A percentile compares a stretch with the other conserved stretches of the same genome.
Evolutionary conservation across 306 rosid genomes (phyloP).

Genomic region (Vigna trinervia): DNA sequence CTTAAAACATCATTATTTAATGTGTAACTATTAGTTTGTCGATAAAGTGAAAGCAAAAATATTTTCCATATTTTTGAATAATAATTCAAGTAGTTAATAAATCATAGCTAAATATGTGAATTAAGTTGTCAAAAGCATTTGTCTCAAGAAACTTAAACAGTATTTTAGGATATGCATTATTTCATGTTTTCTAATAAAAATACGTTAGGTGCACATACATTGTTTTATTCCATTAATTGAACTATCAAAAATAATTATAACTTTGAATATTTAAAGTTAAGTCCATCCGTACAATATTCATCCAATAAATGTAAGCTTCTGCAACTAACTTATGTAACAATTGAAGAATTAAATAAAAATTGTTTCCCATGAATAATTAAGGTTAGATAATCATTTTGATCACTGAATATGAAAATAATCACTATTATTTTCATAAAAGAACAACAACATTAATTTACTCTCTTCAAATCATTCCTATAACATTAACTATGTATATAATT

Average conservation of each 20-base stretch:
- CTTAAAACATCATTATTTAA: too few species aligned
- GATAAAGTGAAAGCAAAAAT: too few species aligned
- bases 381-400: too few species aligned
- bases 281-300: neutral
- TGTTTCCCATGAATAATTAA: neutral
- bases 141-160: neutral
- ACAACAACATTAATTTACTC: too few species aligned
- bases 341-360: neutral
- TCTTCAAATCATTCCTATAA: too few species aligned
- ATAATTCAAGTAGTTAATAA: too few species aligned
- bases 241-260: neutral
- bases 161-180: neutral
- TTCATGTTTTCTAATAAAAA: neutral
- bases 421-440: too few species aligned
- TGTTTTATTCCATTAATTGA: neutral
- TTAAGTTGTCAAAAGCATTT: constrained; percentile 12
- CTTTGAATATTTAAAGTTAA: neutral
- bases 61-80: too few species aligned
- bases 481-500: too few species aligned
- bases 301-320: neutral
- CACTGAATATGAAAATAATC: too few species aligned
- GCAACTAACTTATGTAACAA: neutral
- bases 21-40: too few species aligned
- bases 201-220: neutral
- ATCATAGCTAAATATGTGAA: too few species aligned